Percentiles rank a stretch among this genome's conserved stretches.
Evolutionary conservation across 306 rosid species (phyloP).

Genomic region (Prunus mongolica): DNA sequence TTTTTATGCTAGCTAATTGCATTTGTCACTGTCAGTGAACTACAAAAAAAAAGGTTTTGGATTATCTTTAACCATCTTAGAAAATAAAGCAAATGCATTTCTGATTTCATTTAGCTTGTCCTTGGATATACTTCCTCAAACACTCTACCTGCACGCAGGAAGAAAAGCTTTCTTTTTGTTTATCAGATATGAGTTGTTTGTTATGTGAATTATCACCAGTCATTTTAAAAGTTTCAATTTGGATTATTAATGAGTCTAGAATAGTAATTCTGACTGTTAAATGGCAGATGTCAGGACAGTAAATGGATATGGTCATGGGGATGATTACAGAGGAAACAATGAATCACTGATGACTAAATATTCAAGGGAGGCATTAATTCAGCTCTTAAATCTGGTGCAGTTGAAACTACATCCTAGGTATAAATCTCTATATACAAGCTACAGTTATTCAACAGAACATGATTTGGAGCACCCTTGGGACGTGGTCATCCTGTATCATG

Average conservation of each 20-base stretch:
- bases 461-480: not conserved
- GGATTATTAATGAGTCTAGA: not conserved
- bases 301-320: conserved; percentile 38
- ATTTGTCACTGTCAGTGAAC: not conserved
- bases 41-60: not conserved
- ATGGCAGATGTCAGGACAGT: conserved; percentile 57
- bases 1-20: not conserved
- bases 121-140: not conserved
- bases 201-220: not conserved
- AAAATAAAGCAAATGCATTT: not conserved
- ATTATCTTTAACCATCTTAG: not conserved
- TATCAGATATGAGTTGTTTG: not conserved
- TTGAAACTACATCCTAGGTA: conserved; percentile 58
- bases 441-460: not conserved
- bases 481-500: not conserved
- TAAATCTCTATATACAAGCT: conserved; percentile 5
- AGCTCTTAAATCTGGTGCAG: conserved; percentile 55
- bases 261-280: not conserved
- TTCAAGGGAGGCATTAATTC: conserved; percentile 62
- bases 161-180: not conserved
- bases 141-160: not conserved
- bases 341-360: conserved; percentile 47
- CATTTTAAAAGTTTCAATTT: not conserved
- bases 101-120: not conserved
- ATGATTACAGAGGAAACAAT: conserved; percentile 48